Evolutionary conservation across 371 early-diverging fungal species (phyloP).

Genomic region (Chytridium lagenaria): DNA sequence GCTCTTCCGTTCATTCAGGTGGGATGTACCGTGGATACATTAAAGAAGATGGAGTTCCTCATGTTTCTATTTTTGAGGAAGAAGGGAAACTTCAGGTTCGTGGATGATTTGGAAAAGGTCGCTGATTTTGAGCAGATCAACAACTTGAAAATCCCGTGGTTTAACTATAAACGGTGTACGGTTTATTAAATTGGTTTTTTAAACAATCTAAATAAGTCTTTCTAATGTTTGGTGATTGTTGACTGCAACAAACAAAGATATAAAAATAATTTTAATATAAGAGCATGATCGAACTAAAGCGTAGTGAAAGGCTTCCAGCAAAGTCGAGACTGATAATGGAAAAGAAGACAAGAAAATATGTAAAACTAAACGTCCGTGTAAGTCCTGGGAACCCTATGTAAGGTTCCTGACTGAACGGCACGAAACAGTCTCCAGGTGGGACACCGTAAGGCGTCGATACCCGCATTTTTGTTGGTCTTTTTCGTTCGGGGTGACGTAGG

Average conservation of each 20-base stretch:
- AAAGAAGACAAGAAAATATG: too few relatives aligned
- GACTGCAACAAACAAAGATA: too few relatives aligned
- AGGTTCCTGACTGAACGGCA: neutral
- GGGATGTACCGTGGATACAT: constrained; percentile 55
- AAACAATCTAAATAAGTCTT: too few relatives aligned
- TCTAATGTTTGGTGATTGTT: too few relatives aligned
- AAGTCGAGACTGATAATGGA: too few relatives aligned
- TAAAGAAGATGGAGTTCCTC: constrained; percentile 35
- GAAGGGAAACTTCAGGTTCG: neutral
- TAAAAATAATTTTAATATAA: too few relatives aligned
- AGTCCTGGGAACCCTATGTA: neutral
- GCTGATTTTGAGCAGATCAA: too few relatives aligned
- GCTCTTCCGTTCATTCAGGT: constrained; percentile 44
- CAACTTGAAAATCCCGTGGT: too few relatives aligned
- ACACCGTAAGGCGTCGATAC: neutral
- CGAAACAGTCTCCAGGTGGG: neutral
- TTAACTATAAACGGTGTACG: too few relatives aligned
- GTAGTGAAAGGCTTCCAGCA: too few relatives aligned
- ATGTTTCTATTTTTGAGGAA: constrained; percentile 41
- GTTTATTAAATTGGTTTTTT: too few relatives aligned
- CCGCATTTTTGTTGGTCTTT: neutral
- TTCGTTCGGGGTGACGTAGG: constrained; percentile 11
- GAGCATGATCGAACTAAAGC: too few relatives aligned
- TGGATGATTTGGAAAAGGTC: neutral
- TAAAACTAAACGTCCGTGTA: constrained; percentile 1